A percentile compares a stretch with the other conserved stretches of the same genome.
These are phyloP conservation scores for Staphylotrichum longicolle DNA, from an alignment of 495 filamentous ascomycete species.

Conservation along the genomic window DNA sequence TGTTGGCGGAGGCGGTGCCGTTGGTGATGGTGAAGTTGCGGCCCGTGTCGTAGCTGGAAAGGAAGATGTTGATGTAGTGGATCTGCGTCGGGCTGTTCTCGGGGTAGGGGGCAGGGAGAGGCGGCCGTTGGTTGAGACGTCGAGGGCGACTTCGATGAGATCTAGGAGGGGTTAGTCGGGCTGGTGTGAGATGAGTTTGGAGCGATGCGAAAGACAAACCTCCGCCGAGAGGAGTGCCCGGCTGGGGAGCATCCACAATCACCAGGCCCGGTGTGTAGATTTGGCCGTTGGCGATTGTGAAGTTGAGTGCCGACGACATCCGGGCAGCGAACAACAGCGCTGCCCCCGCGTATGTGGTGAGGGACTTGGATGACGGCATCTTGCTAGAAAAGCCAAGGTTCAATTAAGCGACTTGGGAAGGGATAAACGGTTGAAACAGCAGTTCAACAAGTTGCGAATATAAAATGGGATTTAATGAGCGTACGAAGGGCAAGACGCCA, in stretches of 20 bases:
- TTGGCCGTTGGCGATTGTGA: slow-evolving; percentile 57
- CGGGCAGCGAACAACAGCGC: slow-evolving; percentile 22
- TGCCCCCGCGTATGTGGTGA: not conserved
- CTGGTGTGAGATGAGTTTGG: not conserved
- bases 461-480: not conserved
- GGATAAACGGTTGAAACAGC: too few relatives aligned
- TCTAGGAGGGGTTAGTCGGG: slow-evolving; percentile 37
- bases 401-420: too few relatives aligned
- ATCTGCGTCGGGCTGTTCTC: slow-evolving; percentile 51
- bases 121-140: slow-evolving; percentile 62
- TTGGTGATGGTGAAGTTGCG: slow-evolving; percentile 69
- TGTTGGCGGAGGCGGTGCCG: slow-evolving; percentile 54
- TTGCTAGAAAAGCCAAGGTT: not conserved
- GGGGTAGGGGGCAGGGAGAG: slow-evolving; percentile 57
- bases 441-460: not conserved
- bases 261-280: slow-evolving; percentile 64
- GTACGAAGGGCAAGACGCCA: not conserved
- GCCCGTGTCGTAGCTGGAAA: slow-evolving; percentile 57
- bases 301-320: slow-evolving; percentile 35
- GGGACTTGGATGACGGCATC: slow-evolving; percentile 1
- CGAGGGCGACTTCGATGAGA: slow-evolving; percentile 62
- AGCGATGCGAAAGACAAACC: slow-evolving; percentile 40
- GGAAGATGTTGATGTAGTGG: slow-evolving; percentile 63
- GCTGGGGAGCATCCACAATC: slow-evolving; percentile 63
- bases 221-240: slow-evolving; percentile 64